Conservation (phyloP, 2,329 filamentous ascomycete genomes). For the Trichoderma sp. region DNA sequence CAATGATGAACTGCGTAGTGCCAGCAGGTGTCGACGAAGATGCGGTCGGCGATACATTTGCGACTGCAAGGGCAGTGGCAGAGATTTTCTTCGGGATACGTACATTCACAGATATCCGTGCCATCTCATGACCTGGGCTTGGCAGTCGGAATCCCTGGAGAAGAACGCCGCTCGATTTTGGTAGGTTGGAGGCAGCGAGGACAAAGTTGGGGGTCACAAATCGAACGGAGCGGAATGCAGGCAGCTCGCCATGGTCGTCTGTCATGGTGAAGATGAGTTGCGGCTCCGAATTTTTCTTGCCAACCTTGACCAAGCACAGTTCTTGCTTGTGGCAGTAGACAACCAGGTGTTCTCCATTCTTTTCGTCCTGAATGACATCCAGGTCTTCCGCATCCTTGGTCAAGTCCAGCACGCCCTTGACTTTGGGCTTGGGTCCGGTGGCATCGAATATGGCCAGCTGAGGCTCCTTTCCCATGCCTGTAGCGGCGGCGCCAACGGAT, state of each 20-base stretch:
- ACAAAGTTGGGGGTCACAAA: constrained; percentile 59
- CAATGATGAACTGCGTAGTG: constrained; percentile 75
- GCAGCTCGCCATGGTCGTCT: constrained; percentile 45
- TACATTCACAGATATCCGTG: constrained; percentile 50
- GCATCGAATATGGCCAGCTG: constrained; percentile 79
- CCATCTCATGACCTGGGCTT: constrained; percentile 36
- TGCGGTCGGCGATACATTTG: constrained; percentile 59
- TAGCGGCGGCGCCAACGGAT: constrained; percentile 74
- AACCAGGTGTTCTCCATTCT: constrained; percentile 62
- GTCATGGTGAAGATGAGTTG: constrained; percentile 57
- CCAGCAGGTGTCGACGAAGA: constrained; percentile 51
- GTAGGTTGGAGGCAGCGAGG: constrained; percentile 57
- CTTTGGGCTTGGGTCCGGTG: constrained; percentile 46
- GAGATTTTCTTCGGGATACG: constrained; percentile 67
- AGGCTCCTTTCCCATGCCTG: constrained; percentile 70
- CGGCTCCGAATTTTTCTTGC: constrained; percentile 48
- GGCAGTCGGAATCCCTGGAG: constrained; percentile 58
- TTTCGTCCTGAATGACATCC: constrained; percentile 58
- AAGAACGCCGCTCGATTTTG: constrained; percentile 56
- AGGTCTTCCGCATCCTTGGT: constrained; percentile 63
- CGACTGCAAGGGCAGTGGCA: constrained; percentile 75
- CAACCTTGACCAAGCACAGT: constrained; percentile 65
- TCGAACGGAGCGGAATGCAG: constrained; percentile 57
- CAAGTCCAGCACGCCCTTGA: constrained; percentile 50
- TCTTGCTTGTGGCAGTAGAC: constrained; percentile 77